Base-by-base conservation (phyloP, 2,329 filamentous ascomycete genomes). In the Blastomyces parvus region DNA sequence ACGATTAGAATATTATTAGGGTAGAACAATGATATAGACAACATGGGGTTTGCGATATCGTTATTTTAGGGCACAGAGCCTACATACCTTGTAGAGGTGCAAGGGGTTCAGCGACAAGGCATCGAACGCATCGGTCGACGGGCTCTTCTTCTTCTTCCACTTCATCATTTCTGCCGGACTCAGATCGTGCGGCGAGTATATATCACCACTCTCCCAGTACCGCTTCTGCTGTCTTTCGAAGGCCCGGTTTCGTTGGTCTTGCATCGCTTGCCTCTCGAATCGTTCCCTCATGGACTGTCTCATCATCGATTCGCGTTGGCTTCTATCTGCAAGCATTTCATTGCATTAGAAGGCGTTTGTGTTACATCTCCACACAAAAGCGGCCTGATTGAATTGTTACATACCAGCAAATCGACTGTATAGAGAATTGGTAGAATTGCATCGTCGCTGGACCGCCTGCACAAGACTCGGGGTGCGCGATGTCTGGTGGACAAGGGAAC, bases 131-230 rank as follows among this genome's bases (percentile, higher is more conserved):
- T 99, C 93, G 62, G 74, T 80, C 50, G 81, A 78, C 65, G 83
- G 83, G 67, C 75, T 77, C 63, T 79, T 76, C 67, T 77, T 78
- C 73, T 78, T 81, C 75, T 83, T 86, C 88, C 89, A 96, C 81
- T 96, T 96, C 72, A 78, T 78, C 85, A 89, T 88, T 83, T 97
- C 92, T 44, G 80, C 78, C 30, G 86, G 82, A 62, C 85, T 88
- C 73, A 99, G 76, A 77, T 99, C 94, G 73, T 92, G 89, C 42
- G 94, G 94, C 64, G 91, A 84, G 78, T 97, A 97, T 61, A 97
- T 83, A 73, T 97, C 92, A 69, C 94, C 94, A 0, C 79, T 70
- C 70, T 82, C 81, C 88, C 89, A 97, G 50, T 83, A 81, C 58
- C 92, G 86, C 44, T 84, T 82, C 76, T 77, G 73, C 44, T 74